A percentile compares a stretch with the other conserved stretches of the same genome.
These are phyloP conservation scores for Macadamia integrifolia DNA, from an alignment of 164 flowering plant species.

Conservation along the genomic window DNA sequence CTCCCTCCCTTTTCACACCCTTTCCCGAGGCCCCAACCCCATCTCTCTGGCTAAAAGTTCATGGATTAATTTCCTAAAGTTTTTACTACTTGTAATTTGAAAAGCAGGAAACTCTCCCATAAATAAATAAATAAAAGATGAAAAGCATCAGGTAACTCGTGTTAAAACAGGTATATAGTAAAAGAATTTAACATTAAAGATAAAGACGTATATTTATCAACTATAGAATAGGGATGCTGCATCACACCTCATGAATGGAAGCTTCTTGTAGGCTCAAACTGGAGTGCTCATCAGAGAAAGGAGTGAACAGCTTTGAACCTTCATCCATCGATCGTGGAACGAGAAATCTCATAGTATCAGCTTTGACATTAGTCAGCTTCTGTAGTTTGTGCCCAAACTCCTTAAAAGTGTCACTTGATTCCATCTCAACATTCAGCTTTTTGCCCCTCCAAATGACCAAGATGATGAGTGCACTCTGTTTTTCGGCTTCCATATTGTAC, in stretches of 20 bases:
- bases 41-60: no score
- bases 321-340: slow-evolving; percentile 45
- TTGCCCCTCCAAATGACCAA: slow-evolving; percentile 65
- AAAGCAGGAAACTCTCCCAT: no score
- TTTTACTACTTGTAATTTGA: no score
- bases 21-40: no score
- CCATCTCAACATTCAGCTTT: slow-evolving; percentile 43
- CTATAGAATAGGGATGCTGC: neutral
- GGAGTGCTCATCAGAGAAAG: slow-evolving; percentile 79
- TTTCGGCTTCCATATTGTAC: slow-evolving; percentile 37
- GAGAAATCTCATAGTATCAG: slow-evolving; percentile 75
- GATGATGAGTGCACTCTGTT: slow-evolving; percentile 15
- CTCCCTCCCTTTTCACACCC: no score
- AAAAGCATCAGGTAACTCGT: no score
- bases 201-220: neutral
- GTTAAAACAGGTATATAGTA: no score
- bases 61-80: no score
- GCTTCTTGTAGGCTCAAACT: slow-evolving; percentile 47
- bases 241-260: slow-evolving; percentile 51
- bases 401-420: slow-evolving; percentile 40
- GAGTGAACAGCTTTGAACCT: slow-evolving; percentile 57
- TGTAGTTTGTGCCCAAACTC: slow-evolving; percentile 69
- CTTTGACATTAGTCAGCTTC: slow-evolving; percentile 56
- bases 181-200: neutral
- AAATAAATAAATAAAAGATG: no score